phyloP scores from a whole-genome alignment of 2,329 filamentous ascomycete genomes.

The Colletotrichum eleusines region DNA sequence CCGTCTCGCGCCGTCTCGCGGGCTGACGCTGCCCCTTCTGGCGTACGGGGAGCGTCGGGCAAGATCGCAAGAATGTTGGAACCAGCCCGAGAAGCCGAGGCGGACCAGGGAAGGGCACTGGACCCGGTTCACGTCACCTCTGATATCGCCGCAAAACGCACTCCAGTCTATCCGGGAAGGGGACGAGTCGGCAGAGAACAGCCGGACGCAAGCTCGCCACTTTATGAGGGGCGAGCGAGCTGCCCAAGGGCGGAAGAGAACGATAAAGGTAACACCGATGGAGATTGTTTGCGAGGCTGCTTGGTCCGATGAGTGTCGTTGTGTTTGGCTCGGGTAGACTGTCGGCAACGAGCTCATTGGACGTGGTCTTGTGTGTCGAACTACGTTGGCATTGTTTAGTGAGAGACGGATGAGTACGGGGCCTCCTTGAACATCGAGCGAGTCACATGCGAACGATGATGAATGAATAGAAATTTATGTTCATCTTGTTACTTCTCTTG shows the following conservation, averaged over 20 bases:
- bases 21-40: not conserved
- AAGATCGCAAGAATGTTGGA: not conserved
- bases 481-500: not conserved
- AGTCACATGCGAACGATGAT: not conserved
- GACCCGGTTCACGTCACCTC: not conserved
- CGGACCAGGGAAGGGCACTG: not conserved
- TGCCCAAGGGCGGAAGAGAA: too few relatives aligned
- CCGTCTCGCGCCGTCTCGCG: not conserved
- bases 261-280: too few relatives aligned
- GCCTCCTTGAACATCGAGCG: not conserved
- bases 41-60: not conserved
- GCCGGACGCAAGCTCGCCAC: not conserved
- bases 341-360: not conserved
- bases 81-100: not conserved
- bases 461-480: constrained; percentile 5
- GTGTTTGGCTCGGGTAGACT: not conserved
- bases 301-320: not conserved
- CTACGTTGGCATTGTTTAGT: not conserved
- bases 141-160: not conserved
- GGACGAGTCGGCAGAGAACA: not conserved
- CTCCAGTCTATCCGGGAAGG: not conserved
- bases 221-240: not conserved
- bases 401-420: not conserved
- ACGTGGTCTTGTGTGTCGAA: too few relatives aligned
- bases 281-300: not conserved